Evolutionary conservation across 2,329 filamentous ascomycete species (phyloP), one percentile per base, ranked within the genome.

Genomic region (Sporothrix pallida): DNA sequence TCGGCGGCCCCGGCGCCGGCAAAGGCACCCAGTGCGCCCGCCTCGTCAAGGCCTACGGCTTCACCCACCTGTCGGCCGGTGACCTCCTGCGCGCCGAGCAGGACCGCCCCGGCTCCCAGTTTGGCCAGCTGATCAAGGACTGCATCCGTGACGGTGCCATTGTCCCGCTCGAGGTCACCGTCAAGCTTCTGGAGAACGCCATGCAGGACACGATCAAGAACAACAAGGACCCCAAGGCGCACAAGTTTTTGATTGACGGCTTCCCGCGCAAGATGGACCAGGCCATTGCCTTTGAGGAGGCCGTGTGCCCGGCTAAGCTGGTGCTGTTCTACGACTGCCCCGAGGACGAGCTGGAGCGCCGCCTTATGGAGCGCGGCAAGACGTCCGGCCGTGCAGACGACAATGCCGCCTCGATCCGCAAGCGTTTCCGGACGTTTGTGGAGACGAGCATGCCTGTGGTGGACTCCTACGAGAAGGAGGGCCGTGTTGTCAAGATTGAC

Each of bases 371-470:
- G 85, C 89, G 95, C 70, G 96, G 95, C 76, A 93, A 97, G 90
- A 98, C 95, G 17, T 95, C 92, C 80, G 96, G 96, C 58, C 88
- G 96, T 76, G 86, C 92, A 70, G 96, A 99, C 83, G 96, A 99
- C 84, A 99, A 99, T 81, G 92, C 90, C 73, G 96, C 97, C 84
- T 94, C 91, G 80, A 99, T 98, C 82, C 92, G 93, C 85, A 99
- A 99, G 91, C 89, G 96, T 73, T 99, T 99, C 87, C 91, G 90
- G 80, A 95, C 92, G 3, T 99, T 98, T 81, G 86, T 97, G 78
- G 94, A 98, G 83, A 97, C 94, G 1, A 97, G 94, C 84, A 98
- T 98, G 95, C 96, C 96, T 37, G 96, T 98, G 65, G 94, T 99
- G 72, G 88, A 97, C 78, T 89, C 93, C 81, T 98, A 92, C 82